Evolutionary conservation across 371 early-diverging fungal genomes (phyloP).

Genomic region (Mortierella polycephala): DNA sequence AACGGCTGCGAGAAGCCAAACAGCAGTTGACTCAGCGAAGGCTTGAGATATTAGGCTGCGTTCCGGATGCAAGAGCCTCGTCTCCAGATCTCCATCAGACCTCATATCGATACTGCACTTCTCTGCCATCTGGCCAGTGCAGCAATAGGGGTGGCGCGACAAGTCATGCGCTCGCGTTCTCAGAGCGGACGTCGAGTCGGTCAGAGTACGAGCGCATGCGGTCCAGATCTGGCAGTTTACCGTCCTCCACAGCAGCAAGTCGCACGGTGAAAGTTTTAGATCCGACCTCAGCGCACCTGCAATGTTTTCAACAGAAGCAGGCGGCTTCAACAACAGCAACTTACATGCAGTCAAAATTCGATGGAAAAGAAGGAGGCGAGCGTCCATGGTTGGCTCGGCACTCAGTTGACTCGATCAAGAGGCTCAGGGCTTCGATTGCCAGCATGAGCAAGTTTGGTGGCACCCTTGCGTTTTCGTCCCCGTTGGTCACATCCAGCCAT

Average conservation of each 20-base stretch:
- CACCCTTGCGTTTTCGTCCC: background rate
- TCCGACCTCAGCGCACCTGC: background rate
- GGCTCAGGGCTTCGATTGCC: slow-evolving; percentile 10
- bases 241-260: background rate
- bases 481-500: background rate
- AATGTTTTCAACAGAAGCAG: background rate
- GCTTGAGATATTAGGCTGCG: background rate
- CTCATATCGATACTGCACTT: no score
- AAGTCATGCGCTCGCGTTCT: no score
- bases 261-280: no score
- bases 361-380: background rate
- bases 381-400: background rate
- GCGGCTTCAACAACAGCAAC: background rate
- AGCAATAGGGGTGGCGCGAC: background rate
- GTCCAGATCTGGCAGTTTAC: slow-evolving; percentile 2
- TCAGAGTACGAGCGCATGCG: background rate
- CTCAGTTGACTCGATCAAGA: slow-evolving; percentile 7
- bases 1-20: background rate
- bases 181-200: background rate
- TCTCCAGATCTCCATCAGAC: background rate
- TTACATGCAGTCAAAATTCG: background rate
- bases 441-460: background rate
- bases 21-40: background rate
- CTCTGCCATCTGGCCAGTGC: background rate
- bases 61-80: background rate